Evolutionary conservation across 169 alveolate species (phyloP).

Genomic region (Plasmodium yoelii): DNA sequence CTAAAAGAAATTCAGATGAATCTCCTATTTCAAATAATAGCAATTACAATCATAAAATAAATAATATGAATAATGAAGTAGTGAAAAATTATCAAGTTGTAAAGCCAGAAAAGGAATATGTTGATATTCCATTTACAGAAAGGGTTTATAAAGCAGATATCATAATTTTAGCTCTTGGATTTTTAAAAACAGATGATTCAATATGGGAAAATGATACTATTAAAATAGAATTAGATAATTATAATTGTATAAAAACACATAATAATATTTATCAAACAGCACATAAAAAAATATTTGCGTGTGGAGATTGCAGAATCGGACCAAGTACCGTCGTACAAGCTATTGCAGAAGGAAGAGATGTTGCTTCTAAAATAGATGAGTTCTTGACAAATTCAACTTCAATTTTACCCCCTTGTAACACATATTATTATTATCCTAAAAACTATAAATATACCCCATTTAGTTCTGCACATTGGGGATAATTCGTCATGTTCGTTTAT

Average conservation of each 20-base stretch:
- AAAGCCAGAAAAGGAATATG: slow-evolving; percentile 41
- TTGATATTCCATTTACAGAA: slow-evolving; percentile 79
- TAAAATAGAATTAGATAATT: slow-evolving; percentile 68
- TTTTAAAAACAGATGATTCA: slow-evolving; percentile 80
- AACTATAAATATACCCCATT: slow-evolving; percentile 52
- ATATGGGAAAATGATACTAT: slow-evolving; percentile 77
- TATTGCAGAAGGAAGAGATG: slow-evolving; percentile 81
- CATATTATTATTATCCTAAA: slow-evolving; percentile 63
- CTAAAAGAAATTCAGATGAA: background rate
- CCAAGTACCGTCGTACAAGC: slow-evolving; percentile 84
- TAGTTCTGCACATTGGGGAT: slow-evolving; percentile 63
- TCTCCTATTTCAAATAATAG: slow-evolving; percentile 21
- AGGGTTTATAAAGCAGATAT: slow-evolving; percentile 79
- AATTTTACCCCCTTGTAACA: slow-evolving; percentile 65
- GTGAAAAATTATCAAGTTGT: slow-evolving; percentile 37
- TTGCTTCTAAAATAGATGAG: slow-evolving; percentile 77
- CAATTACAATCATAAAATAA: slow-evolving; percentile 2
- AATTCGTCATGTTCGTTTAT: background rate
- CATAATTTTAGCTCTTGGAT: slow-evolving; percentile 81
- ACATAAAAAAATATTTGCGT: slow-evolving; percentile 78
- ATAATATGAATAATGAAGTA: slow-evolving; percentile 9
- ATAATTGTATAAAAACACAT: slow-evolving; percentile 71
- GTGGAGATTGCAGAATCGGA: slow-evolving; percentile 86
- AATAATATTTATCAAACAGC: slow-evolving; percentile 64
- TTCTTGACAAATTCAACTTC: slow-evolving; percentile 65